phyloP scores from a whole-genome alignment of 2,329 filamentous ascomycete species.

The Verticillium nonalfalfae region DNA sequence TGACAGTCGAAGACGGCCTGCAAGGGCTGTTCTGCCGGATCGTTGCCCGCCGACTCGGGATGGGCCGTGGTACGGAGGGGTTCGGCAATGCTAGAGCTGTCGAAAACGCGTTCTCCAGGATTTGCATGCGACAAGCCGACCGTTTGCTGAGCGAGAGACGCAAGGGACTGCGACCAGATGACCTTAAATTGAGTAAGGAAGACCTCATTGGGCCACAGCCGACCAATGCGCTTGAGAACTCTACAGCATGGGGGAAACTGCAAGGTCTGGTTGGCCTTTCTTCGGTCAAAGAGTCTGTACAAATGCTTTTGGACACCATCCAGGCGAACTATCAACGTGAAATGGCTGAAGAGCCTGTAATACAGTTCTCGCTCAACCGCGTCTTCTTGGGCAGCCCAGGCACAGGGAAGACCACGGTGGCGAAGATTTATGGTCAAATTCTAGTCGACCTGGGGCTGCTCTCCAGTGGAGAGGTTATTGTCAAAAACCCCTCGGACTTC shows the following conservation, averaged over 20 bases:
- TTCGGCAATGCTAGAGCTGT: conserved; percentile 70
- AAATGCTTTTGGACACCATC: conserved; percentile 53
- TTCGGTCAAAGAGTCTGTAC: conserved; percentile 56
- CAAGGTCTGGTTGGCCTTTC: conserved; percentile 51
- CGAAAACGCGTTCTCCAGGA: conserved; percentile 51
- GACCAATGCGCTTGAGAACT: conserved; percentile 40
- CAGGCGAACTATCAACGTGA: conserved; percentile 61
- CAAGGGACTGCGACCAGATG: conserved; percentile 35
- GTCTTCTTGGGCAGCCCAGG: conserved; percentile 68
- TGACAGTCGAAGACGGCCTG: conserved; percentile 54
- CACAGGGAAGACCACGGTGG: conserved; percentile 72
- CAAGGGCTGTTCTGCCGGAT: conserved; percentile 60
- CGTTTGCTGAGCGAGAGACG: conserved; percentile 44
- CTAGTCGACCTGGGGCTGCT: conserved; percentile 61
- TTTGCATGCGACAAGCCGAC: conserved; percentile 52
- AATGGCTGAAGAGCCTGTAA: conserved; percentile 48
- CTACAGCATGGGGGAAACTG: conserved; percentile 51
- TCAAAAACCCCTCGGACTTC: conserved; percentile 71
- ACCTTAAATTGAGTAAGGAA: conserved; percentile 54
- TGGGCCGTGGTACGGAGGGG: conserved; percentile 54
- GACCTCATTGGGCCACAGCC: conserved; percentile 70
- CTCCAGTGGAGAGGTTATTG: conserved; percentile 63
- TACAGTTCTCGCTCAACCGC: conserved; percentile 59
- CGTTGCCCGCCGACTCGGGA: conserved; percentile 52
- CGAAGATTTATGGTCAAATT: conserved; percentile 65